Evolutionary conservation across 2,329 filamentous ascomycete species (phyloP).

Genomic region (Aureobasidium sp.): DNA sequence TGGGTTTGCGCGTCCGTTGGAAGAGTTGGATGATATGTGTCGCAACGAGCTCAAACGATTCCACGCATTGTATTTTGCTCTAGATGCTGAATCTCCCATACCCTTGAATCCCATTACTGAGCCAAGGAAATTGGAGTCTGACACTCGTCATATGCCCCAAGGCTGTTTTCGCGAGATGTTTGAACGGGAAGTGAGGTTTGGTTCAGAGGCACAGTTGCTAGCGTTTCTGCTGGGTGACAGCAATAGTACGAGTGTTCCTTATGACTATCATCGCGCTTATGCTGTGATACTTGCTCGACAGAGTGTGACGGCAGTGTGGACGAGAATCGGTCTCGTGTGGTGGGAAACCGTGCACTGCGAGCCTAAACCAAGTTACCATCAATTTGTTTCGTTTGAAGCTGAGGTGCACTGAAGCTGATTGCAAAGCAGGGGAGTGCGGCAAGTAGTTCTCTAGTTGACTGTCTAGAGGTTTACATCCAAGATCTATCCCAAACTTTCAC

Average conservation of each 20-base stretch:
- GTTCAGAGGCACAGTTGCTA: neutral
- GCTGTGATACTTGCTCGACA: neutral
- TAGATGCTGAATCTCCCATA: neutral
- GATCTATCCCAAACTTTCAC: too few relatives aligned
- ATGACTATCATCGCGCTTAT: neutral
- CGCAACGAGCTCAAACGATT: neutral
- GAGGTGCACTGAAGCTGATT: neutral
- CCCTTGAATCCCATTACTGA: neutral
- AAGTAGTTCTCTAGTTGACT: too few relatives aligned
- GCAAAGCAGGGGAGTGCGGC: too few relatives aligned
- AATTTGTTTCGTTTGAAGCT: neutral
- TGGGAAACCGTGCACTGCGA: neutral
- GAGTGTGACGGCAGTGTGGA: neutral
- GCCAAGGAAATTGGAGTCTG: neutral
- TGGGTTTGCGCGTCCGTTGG: neutral
- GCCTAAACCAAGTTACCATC: neutral
- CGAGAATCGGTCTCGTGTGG: neutral
- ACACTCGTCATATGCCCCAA: neutral
- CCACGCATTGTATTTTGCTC: neutral
- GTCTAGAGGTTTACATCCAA: too few relatives aligned
- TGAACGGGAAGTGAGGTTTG: neutral
- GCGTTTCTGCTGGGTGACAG: neutral
- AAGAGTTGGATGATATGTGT: neutral
- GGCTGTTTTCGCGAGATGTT: neutral
- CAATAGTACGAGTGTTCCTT: neutral